Evolutionary conservation across 2,329 filamentous ascomycete genomes (phyloP).

Genomic region (Trichophyton equinum): DNA sequence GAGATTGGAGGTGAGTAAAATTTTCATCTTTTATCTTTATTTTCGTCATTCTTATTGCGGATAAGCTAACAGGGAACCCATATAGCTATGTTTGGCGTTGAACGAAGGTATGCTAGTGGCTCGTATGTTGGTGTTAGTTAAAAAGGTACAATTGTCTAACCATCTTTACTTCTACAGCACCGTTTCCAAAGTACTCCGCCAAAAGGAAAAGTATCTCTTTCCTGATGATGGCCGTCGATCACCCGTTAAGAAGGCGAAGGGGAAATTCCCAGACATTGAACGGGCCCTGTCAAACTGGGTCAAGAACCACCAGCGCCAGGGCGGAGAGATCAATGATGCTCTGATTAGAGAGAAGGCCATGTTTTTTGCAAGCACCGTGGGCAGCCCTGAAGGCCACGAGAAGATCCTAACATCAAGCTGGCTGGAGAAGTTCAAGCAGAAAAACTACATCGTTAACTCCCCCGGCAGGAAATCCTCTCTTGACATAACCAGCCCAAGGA

Average conservation of each 20-base stretch:
- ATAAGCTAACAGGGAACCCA: constrained; percentile 6
- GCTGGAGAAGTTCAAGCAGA: constrained; percentile 93
- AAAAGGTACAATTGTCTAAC: constrained; percentile 6
- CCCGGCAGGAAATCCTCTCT: constrained; percentile 43
- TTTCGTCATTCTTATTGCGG: background rate
- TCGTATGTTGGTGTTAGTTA: constrained; percentile 3
- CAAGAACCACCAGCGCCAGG: constrained; percentile 64
- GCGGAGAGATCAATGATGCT: constrained; percentile 61
- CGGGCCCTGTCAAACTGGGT: constrained; percentile 80
- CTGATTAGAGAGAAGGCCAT: constrained; percentile 73
- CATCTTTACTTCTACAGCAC: constrained; percentile 48
- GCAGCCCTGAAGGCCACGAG: constrained; percentile 56
- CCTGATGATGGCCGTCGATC: constrained; percentile 67
- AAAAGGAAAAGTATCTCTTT: constrained; percentile 88
- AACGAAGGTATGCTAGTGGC: constrained; percentile 63
- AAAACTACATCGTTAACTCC: constrained; percentile 52
- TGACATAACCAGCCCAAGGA: constrained; percentile 31
- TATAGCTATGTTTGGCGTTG: constrained; percentile 77
- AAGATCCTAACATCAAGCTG: constrained; percentile 63
- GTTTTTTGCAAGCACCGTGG: constrained; percentile 64
- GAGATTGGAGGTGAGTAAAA: constrained; percentile 64
- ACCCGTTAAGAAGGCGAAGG: constrained; percentile 69
- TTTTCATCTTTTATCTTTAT: background rate
- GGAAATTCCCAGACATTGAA: constrained; percentile 83
- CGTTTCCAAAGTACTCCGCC: constrained; percentile 91